phyloP scores from a whole-genome alignment of 352 stramenopile species.

The Pythium myriotylum region DNA sequence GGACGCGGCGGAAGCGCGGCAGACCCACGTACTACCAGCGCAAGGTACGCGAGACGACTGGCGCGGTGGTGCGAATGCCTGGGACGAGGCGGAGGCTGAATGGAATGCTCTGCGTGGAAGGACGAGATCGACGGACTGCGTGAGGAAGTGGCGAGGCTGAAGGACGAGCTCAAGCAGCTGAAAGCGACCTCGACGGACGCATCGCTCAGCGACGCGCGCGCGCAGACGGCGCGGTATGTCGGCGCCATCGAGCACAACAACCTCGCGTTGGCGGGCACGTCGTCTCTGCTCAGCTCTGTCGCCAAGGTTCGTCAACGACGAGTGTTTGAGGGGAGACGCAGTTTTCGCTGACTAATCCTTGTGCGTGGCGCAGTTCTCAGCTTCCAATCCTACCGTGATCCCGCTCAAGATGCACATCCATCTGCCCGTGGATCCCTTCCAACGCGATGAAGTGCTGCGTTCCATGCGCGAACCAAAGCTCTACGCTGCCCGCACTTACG shows the following conservation, averaged over 20 bases:
- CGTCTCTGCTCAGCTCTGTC: neutral
- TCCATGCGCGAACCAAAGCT: constrained; percentile 6
- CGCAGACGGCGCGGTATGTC: neutral
- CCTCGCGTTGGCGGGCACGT: constrained; percentile 3
- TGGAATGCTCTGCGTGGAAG: neutral
- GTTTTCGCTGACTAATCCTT: neutral
- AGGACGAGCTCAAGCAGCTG: neutral
- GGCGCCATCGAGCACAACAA: neutral
- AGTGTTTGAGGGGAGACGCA: neutral
- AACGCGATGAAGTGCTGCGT: neutral
- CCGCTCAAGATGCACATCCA: constrained; percentile 21
- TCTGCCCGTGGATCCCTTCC: neutral
- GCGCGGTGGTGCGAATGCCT: too few species aligned
- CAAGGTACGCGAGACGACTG: too few species aligned
- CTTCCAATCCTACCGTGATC: neutral
- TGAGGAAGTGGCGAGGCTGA: neutral
- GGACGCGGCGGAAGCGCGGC: constrained; percentile 9
- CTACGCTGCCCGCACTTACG: neutral
- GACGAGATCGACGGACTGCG: constrained; percentile 9
- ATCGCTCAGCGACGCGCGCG: neutral
- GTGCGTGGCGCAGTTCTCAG: neutral
- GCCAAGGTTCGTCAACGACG: neutral
- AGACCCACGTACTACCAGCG: constrained; percentile 19
- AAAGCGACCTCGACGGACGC: neutral
- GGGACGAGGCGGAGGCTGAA: too few species aligned